Conservation (phyloP, 306 rosid species). For the Adenanthera pavonina region DNA sequence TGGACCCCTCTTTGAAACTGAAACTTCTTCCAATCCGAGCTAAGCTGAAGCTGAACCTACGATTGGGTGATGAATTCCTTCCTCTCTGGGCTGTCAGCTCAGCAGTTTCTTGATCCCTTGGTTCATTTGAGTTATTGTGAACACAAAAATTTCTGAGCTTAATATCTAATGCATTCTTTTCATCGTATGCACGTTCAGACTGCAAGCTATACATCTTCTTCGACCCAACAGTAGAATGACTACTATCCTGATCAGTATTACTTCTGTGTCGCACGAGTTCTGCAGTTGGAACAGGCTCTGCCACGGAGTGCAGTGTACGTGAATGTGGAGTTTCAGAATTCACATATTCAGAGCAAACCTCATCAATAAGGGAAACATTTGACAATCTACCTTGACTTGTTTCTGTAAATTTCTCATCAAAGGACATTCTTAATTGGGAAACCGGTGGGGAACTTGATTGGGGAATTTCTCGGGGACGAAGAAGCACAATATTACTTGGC, state of each 20-base stretch:
- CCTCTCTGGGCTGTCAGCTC: slow-evolving; percentile 56
- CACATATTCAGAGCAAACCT: slow-evolving; percentile 42
- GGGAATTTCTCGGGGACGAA: slow-evolving; percentile 51
- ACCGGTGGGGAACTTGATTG: slow-evolving; percentile 51
- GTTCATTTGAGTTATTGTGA: slow-evolving; percentile 39
- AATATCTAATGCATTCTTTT: slow-evolving; percentile 35
- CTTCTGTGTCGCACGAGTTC: slow-evolving; percentile 36
- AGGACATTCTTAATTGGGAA: slow-evolving; percentile 47
- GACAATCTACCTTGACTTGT: slow-evolving; percentile 58
- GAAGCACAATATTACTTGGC: slow-evolving; percentile 50
- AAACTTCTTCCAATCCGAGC: slow-evolving; percentile 84
- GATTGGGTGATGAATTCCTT: slow-evolving; percentile 65
- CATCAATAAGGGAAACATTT: slow-evolving; percentile 54
- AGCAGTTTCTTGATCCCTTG: slow-evolving; percentile 58
- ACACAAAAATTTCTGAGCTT: slow-evolving; percentile 41
- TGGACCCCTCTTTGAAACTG: slow-evolving; percentile 83
- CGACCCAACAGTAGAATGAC: slow-evolving; percentile 46
- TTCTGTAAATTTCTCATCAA: slow-evolving; percentile 52
- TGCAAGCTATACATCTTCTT: slow-evolving; percentile 46
- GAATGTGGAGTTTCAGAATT: slow-evolving; percentile 58
- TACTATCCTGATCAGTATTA: slow-evolving; percentile 35
- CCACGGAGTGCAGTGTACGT: slow-evolving; percentile 46
- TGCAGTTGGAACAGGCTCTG: slow-evolving; percentile 38
- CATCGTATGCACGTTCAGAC: slow-evolving; percentile 38
- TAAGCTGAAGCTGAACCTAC: slow-evolving; percentile 91